Percentiles rank a stretch among this genome's conserved stretches.
Evolutionary conservation across 1,284 basidiomycete species (phyloP).

Genomic region (Abortiporus biennis): DNA sequence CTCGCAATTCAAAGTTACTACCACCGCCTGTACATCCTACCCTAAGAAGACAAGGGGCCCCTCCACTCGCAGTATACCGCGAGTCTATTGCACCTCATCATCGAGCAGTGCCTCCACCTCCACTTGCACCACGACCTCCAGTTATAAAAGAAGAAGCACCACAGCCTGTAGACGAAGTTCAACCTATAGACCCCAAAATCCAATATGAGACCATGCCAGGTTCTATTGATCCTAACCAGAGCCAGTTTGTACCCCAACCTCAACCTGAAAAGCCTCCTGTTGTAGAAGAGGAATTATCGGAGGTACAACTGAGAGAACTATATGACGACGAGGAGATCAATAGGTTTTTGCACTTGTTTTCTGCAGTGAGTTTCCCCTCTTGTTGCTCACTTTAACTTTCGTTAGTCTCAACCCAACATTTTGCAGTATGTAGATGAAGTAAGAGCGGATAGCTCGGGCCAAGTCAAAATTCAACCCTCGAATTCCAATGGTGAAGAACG

Average conservation of each 20-base stretch:
- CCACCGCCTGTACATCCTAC: slow-evolving; percentile 2
- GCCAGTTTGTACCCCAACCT: background rate
- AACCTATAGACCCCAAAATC: no score
- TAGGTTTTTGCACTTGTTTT: slow-evolving; percentile 50
- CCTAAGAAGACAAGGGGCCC: background rate
- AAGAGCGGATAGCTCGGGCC: no score
- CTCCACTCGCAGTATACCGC: background rate
- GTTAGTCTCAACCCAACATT: no score
- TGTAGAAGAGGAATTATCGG: slow-evolving; percentile 22
- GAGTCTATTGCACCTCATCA: background rate
- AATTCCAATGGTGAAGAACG: no score
- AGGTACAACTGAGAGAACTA: slow-evolving; percentile 42
- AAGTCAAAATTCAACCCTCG: no score
- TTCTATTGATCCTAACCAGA: background rate
- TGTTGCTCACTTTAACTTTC: no score
- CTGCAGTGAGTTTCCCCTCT: slow-evolving; percentile 35
- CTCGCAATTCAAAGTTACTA: background rate
- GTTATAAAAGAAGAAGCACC: background rate
- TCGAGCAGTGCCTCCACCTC: background rate
- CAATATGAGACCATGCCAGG: slow-evolving; percentile 3
- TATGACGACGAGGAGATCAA: slow-evolving; percentile 63
- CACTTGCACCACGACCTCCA: background rate
- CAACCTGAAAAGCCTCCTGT: slow-evolving; percentile 2
- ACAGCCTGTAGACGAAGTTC: no score
- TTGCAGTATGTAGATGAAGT: background rate